phyloP scores from a whole-genome alignment of 768 basidiomycete genomes.

The Lactarius tabidus region DNA sequence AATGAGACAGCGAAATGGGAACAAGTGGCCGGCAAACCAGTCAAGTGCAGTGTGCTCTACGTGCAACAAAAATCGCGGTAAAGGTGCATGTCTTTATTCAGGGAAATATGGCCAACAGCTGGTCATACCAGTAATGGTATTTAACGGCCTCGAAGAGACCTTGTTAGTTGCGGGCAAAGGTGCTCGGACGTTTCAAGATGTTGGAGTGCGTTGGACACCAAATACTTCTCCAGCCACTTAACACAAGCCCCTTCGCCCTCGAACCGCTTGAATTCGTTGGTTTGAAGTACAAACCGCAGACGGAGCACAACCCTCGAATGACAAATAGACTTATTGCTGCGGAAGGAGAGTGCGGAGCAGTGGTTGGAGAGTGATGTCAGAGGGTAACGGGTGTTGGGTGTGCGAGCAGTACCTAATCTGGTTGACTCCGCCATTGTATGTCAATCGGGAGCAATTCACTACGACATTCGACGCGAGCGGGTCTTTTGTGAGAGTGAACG shows the following conservation, averaged over 20 bases:
- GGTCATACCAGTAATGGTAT: background rate
- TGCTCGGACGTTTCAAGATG: background rate
- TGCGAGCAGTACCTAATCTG: slow-evolving; percentile 39
- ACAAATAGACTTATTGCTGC: slow-evolving; percentile 54
- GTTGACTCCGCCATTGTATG: slow-evolving; percentile 50
- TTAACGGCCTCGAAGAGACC: background rate
- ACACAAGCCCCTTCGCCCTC: slow-evolving; percentile 52
- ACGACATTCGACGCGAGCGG: slow-evolving; percentile 63
- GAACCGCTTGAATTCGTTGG: slow-evolving; percentile 57
- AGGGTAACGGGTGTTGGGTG: slow-evolving; percentile 35
- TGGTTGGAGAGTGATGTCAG: slow-evolving; percentile 61
- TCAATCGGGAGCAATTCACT: slow-evolving; percentile 38
- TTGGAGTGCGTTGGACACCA: slow-evolving; percentile 5
- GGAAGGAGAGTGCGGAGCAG: slow-evolving; percentile 59
- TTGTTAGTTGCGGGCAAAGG: background rate
- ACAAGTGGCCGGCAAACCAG: background rate
- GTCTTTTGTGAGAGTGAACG: slow-evolving; percentile 53
- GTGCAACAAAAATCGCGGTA: background rate
- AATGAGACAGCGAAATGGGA: background rate
- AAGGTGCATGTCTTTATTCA: background rate
- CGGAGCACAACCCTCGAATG: slow-evolving; percentile 65
- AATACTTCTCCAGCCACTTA: too few relatives aligned
- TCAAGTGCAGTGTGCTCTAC: too few relatives aligned
- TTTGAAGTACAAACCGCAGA: slow-evolving; percentile 52
- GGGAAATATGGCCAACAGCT: background rate